Percentiles rank a stretch among this genome's conserved stretches.
These are phyloP conservation scores for Fraxinus albicans DNA, from an alignment of 305 asterid species.

Conservation along the genomic window DNA sequence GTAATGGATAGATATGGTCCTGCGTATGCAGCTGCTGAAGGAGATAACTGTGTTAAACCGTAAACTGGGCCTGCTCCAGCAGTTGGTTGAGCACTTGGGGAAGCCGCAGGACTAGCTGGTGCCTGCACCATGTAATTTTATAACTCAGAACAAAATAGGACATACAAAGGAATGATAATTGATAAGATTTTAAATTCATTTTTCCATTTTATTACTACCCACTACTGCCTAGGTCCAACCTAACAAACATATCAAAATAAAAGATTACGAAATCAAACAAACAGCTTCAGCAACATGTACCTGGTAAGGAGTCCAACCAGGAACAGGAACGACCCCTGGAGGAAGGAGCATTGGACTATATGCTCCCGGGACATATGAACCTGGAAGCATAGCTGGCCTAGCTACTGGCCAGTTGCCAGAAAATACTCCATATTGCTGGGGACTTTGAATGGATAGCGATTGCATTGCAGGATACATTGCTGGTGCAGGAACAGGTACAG, in stretches of 20 bases:
- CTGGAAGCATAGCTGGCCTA: constrained; percentile 76
- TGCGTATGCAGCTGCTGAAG: constrained; percentile 77
- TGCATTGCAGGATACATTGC: constrained; percentile 59
- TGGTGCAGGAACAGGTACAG: constrained; percentile 42
- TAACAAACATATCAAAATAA: not conserved
- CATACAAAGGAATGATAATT: not conserved
- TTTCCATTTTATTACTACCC: not conserved
- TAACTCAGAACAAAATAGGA: constrained; percentile 19
- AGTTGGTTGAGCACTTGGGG: constrained; percentile 56
- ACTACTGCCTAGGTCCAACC: not conserved
- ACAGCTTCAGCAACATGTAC: constrained; percentile 38
- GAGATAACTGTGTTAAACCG: constrained; percentile 67
- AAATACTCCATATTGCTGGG: constrained; percentile 80
- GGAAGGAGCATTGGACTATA: constrained; percentile 78
- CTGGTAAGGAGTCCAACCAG: constrained; percentile 86
- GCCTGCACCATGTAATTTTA: constrained; percentile 43
- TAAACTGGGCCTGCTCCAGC: constrained; percentile 60
- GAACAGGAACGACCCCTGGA: constrained; percentile 76
- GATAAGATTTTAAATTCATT: not conserved
- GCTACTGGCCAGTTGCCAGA: constrained; percentile 87
- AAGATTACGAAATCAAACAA: constrained; percentile 14
- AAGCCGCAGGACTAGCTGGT: constrained; percentile 55
- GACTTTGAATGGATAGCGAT: constrained; percentile 56
- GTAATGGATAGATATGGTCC: constrained; percentile 59
- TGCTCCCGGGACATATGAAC: constrained; percentile 77